Base-by-base conservation (phyloP, 257 asterid species). In the Lycium barbarum region DNA sequence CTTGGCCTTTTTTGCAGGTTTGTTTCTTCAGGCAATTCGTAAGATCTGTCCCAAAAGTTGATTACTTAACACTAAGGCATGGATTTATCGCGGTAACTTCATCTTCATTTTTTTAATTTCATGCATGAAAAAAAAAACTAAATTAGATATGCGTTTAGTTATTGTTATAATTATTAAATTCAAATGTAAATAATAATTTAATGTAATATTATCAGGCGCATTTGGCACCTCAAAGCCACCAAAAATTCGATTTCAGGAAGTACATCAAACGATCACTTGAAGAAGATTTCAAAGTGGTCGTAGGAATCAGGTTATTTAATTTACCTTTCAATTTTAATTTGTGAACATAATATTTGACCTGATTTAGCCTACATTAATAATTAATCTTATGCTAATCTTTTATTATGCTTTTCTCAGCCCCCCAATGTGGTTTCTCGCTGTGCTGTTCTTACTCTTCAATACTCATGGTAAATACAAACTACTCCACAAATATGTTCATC, bases 271-370 rank as follows among this genome's bases (percentile, higher is more conserved):
- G 98, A 90, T 96, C 99, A 36, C 92, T 96, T 15, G 99, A 96
- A 83, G 95, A 95, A 87, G 99, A 96, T 86, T 96, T 96, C 92
- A 96, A 92, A 90, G 98, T 93, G 62, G 98, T 96, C 9, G 99
- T 96, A 33, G 99, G 99, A 55, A 96, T 96, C 62, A 96, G 99
- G 99, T 96, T 51, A 10, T 87, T 76, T 38, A 7, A 15, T 15
- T 20, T 6, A 58, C 15, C 10, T 4, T 51, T 76, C 47, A 13
- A 13, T 49, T 20, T 43, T 1, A 13, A 51, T 12, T 22, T 76
- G 20, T 26, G 51, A 68, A 22, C 5, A 20, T 26, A 76, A 51
- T 3, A 3, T 8, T 62, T 59, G 2, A 5, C 3, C 2, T 58
- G n/a, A n/a, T 0, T 17, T 58, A 58, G 11, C 26, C n/a, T 58